Percentiles rank a stretch among this genome's conserved stretches.
phyloP scores from a whole-genome alignment of 2,329 filamentous ascomycete species.

The Ophiostoma sp. region DNA sequence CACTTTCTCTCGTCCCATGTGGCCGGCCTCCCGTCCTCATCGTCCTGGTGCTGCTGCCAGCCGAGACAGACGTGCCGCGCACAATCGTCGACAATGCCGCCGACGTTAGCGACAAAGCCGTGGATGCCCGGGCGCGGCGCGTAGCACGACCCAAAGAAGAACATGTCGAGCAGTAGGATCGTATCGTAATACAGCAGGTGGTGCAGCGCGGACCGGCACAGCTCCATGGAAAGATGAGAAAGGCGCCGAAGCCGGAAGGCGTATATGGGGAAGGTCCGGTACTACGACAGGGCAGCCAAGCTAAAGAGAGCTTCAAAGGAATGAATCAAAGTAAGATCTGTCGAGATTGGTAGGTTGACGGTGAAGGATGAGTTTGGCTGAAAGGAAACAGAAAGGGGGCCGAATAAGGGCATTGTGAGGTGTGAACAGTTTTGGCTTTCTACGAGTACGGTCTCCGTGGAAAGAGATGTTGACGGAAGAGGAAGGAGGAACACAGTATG shows the following conservation, averaged over 20 bases:
- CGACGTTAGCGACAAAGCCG: conserved; percentile 73
- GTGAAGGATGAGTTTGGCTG: not conserved
- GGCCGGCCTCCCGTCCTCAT: no score
- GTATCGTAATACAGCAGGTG: conserved; percentile 94
- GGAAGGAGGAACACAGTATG: not conserved
- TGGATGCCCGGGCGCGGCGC: conserved; percentile 76
- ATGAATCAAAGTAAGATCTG: not conserved
- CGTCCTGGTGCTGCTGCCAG: not conserved
- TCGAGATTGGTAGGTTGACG: not conserved
- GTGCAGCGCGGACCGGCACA: conserved; percentile 82
- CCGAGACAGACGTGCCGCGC: conserved; percentile 70
- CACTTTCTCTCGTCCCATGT: no score
- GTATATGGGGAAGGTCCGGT: conserved; percentile 19
- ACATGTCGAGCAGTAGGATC: conserved; percentile 86
- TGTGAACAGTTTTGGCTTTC: not conserved
- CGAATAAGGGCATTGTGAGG: not conserved
- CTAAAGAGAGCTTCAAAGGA: not conserved
- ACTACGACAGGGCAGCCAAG: conserved; percentile 4
- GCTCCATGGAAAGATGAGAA: conserved; percentile 58
- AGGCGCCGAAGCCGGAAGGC: conserved; percentile 23
- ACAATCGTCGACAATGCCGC: conserved; percentile 81
- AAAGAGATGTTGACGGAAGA: not conserved
- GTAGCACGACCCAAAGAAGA: conserved; percentile 91
- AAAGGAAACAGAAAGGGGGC: not conserved
- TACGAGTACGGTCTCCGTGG: not conserved